These are phyloP conservation scores for Pseudogymnoascus destructans DNA, from an alignment of 2,329 filamentous ascomycete species.

Conservation along the genomic window DNA sequence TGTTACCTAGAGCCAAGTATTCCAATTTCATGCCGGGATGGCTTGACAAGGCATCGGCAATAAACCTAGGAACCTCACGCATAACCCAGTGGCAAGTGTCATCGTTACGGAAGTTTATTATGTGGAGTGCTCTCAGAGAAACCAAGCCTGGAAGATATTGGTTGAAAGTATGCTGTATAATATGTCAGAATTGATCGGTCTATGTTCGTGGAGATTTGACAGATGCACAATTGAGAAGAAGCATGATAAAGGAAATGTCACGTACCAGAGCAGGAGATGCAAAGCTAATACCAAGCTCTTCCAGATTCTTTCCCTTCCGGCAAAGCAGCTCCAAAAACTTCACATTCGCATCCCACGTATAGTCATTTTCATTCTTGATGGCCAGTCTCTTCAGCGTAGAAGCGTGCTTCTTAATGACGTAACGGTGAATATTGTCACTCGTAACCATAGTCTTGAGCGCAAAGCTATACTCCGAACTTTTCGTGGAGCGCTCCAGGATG, in stretches of 20 bases:
- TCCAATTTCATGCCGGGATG: conserved; percentile 42
- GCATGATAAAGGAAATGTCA: conserved; percentile 41
- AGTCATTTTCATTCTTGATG: conserved; percentile 43
- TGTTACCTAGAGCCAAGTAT: conserved; percentile 41
- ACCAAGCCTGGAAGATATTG: conserved; percentile 37
- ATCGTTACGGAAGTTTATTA: conserved; percentile 40
- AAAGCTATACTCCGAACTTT: conserved; percentile 40
- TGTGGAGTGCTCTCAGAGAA: conserved; percentile 42
- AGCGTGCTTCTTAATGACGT: conserved; percentile 46
- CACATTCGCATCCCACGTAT: conserved; percentile 44
- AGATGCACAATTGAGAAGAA: conserved; percentile 20
- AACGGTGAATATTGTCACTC: conserved; percentile 44
- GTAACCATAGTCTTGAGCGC: conserved; percentile 36
- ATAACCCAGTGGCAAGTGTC: conserved; percentile 44
- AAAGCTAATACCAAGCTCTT: conserved; percentile 44
- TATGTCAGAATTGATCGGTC: conserved; percentile 9
- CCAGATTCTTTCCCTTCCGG: conserved; percentile 34
- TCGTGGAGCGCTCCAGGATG: conserved; percentile 40
- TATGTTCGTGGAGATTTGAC: conserved; percentile 4
- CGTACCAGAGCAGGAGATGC: conserved; percentile 31
- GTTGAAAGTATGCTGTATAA: conserved; percentile 40
- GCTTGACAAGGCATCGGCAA: conserved; percentile 44
- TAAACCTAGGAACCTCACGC: conserved; percentile 43
- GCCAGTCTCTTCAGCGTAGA: conserved; percentile 40
- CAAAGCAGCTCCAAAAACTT: conserved; percentile 43